Base-by-base conservation (phyloP, 306 rosid genomes). In the Ormosia emarginata region DNA sequence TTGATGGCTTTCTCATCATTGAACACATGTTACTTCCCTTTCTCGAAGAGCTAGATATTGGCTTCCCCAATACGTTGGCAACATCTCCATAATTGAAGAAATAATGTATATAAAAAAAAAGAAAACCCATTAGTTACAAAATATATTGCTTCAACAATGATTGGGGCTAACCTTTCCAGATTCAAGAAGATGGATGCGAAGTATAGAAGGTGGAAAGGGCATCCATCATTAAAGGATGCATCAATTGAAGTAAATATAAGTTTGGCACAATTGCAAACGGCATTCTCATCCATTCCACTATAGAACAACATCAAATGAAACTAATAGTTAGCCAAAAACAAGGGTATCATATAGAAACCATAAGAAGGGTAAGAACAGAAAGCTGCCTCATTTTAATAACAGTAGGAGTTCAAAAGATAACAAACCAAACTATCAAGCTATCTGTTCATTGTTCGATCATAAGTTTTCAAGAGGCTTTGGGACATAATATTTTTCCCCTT, bases 201-300 rank as follows among this genome's bases (percentile, higher is more conserved):
- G 94, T 55, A 97, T 98, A 63, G 99, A 96, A 59, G 99, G 99
- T 43, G 94, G 85, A 81, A 96, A 97, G 98, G 40, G 99, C 99
- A 85, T 96, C 24, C 99, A 81, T 94, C 99, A 74, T 98, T 97
- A 86, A 96, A 96, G 57, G 99, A 94, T 32, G 97, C 97, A 87
- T 96, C 99, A 66, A 96, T 96, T 39, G 99, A 98, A 84, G 99
- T 98, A 76, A 94, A 96, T 62, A 96, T 90, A n/a, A 96, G 97
- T 79, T 96, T 97, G 6, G 99, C 98, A 87, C 97, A 92, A 33
- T 97, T 91, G 74, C 99, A 98, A 34, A 94, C 88, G 67, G 99
- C 98, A 79, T 86, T 94, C 89, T 96, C 99, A 71, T 96, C 99
- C 97, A 96, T 96, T 84, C 99, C 99, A 79, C 98, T 96, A 86